Conservation (phyloP, 345 rosid genomes). For the Physaria fendleri region DNA sequence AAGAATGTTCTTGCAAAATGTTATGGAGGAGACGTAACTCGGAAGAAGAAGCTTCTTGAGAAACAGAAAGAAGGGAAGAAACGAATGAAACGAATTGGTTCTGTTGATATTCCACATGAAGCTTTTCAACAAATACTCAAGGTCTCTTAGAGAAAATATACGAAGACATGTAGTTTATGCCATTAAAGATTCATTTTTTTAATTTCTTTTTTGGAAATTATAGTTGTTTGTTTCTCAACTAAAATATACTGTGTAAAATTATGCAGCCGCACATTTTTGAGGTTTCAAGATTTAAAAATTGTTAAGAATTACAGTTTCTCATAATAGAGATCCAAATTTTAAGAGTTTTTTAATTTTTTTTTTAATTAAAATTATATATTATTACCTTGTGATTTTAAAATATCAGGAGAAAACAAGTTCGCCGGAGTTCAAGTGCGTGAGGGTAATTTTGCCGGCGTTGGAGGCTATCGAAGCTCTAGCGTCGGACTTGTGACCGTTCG, state of each 20-base stretch:
- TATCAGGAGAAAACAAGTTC: too few species aligned
- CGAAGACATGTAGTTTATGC: neutral
- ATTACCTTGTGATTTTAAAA: too few species aligned
- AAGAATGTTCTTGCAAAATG: conserved; percentile 98
- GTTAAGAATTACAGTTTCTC: neutral
- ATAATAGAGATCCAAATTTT: neutral
- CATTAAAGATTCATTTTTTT: neutral
- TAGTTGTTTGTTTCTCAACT: neutral
- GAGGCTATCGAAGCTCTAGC: too few species aligned
- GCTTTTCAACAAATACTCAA: conserved; percentile 87
- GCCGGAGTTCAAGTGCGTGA: too few species aligned
- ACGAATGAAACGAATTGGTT: conserved; percentile 93
- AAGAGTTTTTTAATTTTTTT: too few species aligned
- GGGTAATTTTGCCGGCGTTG: too few species aligned
- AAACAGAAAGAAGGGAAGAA: conserved; percentile 98
- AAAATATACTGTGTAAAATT: neutral
- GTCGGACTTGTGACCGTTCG: too few species aligned
- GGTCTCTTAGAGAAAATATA: conserved; percentile 45
- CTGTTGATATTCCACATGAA: conserved; percentile 97
- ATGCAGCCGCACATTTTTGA: neutral
- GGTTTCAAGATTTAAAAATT: neutral
- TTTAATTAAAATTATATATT: too few species aligned
- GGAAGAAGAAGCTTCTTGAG: conserved; percentile 89
- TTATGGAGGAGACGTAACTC: conserved; percentile 89
- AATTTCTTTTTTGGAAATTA: neutral